Conservation (phyloP, 352 stramenopile genomes). For the Phytopythium montanum region DNA sequence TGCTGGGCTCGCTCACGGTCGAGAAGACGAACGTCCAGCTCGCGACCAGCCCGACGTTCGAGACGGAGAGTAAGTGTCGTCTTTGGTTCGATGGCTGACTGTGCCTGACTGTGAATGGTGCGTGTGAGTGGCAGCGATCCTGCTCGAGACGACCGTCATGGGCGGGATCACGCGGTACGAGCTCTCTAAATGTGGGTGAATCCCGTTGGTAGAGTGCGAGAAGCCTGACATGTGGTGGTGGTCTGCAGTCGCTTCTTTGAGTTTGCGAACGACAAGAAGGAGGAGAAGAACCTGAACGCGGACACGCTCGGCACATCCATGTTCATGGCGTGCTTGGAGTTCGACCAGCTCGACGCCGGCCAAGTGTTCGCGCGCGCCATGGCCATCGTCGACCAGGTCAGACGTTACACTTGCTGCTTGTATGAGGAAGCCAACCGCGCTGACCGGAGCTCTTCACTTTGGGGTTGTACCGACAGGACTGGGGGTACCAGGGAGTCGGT, state of each 20-base stretch:
- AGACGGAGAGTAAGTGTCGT: constrained; percentile 16
- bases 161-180: constrained; percentile 46
- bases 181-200: background rate
- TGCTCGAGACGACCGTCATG: constrained; percentile 39
- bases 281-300: constrained; percentile 26
- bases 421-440: background rate
- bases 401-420: background rate
- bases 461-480: constrained; percentile 27
- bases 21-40: constrained; percentile 73
- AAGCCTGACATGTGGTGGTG: background rate
- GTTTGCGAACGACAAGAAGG: constrained; percentile 29
- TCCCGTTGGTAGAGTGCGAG: background rate
- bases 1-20: constrained; percentile 70
- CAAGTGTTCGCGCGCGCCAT: constrained; percentile 59
- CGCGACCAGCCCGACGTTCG: constrained; percentile 46
- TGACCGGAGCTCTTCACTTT: constrained; percentile 4
- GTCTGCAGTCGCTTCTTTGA: constrained; percentile 57
- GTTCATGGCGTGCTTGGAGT: constrained; percentile 61
- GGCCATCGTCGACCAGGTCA: constrained; percentile 74
- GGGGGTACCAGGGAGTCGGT: constrained; percentile 46
- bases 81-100: background rate
- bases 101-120: background rate
- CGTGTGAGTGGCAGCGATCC: constrained; percentile 22
- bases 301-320: constrained; percentile 65
- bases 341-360: constrained; percentile 25